These are phyloP conservation scores for Saccharomyces hybrid DNA, from an alignment of 1,139 yeast genomes.

Conservation along the genomic window DNA sequence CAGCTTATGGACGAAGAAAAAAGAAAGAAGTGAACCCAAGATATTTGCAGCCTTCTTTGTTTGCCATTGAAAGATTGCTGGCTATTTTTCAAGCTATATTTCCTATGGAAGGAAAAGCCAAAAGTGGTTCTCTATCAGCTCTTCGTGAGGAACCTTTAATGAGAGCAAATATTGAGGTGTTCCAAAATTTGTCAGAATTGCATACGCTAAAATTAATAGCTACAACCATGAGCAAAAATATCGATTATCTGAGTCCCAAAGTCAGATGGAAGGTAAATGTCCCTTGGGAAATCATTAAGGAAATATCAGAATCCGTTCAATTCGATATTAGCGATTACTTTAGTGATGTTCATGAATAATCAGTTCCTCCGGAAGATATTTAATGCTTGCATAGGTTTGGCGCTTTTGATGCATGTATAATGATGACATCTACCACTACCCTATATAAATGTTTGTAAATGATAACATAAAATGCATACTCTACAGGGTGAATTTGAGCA, in stretches of 20 bases:
- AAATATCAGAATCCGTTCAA: conserved; percentile 46
- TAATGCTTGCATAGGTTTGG: no score
- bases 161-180: conserved; percentile 47
- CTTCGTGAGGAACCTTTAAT: conserved; percentile 24
- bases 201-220: conserved; percentile 48
- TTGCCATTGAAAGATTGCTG: conserved; percentile 60
- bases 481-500: no score
- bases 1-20: conserved; percentile 37
- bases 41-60: conserved; percentile 52
- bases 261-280: conserved; percentile 63
- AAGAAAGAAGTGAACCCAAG: conserved; percentile 48
- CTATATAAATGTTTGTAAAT: background rate
- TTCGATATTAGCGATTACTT: conserved; percentile 53
- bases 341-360: conserved; percentile 14
- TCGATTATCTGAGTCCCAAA: conserved; percentile 55
- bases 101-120: conserved; percentile 25
- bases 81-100: conserved; percentile 59
- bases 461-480: background rate
- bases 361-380: background rate
- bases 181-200: conserved; percentile 57
- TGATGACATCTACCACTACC: background rate
- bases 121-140: conserved; percentile 18
- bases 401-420: no score
- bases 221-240: conserved; percentile 34
- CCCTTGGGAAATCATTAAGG: conserved; percentile 48